Conservation (phyloP, 2,329 filamentous ascomycete species). For the Cladophialophora psammophila region DNA sequence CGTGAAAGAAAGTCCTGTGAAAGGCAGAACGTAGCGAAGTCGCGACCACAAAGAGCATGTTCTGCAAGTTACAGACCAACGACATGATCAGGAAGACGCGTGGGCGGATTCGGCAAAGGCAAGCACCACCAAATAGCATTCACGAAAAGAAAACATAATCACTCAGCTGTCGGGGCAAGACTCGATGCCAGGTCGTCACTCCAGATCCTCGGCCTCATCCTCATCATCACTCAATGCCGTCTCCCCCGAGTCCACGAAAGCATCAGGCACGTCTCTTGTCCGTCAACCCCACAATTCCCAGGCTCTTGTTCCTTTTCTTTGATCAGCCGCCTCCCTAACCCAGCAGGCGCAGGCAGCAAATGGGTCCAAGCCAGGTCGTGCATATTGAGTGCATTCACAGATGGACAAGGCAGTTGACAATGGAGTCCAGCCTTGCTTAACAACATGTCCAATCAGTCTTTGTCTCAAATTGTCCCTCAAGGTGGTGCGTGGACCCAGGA, state of each 20-base stretch:
- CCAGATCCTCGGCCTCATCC: neutral
- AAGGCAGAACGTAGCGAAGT: neutral
- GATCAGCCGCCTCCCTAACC: too few relatives aligned
- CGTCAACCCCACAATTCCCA: neutral
- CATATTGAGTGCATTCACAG: neutral
- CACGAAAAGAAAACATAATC: neutral
- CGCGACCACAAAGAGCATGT: neutral
- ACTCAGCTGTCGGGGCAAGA: neutral
- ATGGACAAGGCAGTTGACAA: neutral
- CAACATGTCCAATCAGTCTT: conserved; percentile 41
- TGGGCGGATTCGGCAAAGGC: too few relatives aligned
- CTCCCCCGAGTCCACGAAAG: neutral
- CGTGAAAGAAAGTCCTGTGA: neutral
- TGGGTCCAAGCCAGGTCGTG: neutral
- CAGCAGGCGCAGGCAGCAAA: neutral
- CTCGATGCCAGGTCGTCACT: neutral
- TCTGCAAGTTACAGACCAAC: neutral
- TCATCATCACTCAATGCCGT: neutral
- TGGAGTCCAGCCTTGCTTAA: conserved; percentile 19
- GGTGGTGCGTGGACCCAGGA: conserved; percentile 42
- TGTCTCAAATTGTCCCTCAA: conserved; percentile 41
- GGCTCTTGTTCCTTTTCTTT: too few relatives aligned
- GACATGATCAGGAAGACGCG: too few relatives aligned
- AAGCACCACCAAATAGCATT: neutral
- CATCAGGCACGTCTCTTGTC: neutral